These are phyloP conservation scores for Hibiscus trionum DNA, from an alignment of 345 rosid species.

Conservation along the genomic window DNA sequence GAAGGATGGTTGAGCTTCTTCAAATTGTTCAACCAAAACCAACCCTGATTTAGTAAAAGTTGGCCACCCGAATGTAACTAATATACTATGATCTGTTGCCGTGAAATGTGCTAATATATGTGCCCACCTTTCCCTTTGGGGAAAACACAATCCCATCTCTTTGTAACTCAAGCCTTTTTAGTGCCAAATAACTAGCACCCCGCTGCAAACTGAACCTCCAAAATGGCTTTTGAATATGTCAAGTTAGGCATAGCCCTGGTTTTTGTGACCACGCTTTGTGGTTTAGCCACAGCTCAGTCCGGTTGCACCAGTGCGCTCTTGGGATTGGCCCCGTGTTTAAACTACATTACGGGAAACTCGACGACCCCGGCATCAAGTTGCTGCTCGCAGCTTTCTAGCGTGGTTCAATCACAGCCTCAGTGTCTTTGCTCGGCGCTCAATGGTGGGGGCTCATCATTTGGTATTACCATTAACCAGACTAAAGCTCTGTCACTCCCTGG, in stretches of 20 bases:
- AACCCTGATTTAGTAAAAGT: slow-evolving; percentile 9
- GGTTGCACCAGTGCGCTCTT: too few relatives aligned
- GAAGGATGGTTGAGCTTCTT: not conserved
- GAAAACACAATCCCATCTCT: not conserved
- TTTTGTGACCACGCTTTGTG: slow-evolving; percentile 18
- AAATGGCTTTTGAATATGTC: slow-evolving; percentile 30
- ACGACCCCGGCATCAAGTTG: slow-evolving; percentile 39
- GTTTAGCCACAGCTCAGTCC: slow-evolving; percentile 3
- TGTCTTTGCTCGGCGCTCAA: slow-evolving; percentile 18
- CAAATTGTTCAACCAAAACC: not conserved
- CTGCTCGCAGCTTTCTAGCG: slow-evolving; percentile 41
- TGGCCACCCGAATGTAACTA: slow-evolving; percentile 19
- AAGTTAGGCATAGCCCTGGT: slow-evolving; percentile 22
- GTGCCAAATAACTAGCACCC: not conserved
- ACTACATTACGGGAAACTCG: slow-evolving; percentile 22
- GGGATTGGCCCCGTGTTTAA: too few relatives aligned
- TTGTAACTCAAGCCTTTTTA: too few relatives aligned
- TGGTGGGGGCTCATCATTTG: slow-evolving; percentile 13
- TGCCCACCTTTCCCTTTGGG: not conserved
- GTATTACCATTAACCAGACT: slow-evolving; percentile 17
- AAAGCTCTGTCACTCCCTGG: slow-evolving; percentile 21
- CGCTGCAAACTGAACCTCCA: not conserved
- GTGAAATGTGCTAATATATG: not conserved
- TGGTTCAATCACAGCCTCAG: slow-evolving; percentile 38
- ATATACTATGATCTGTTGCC: slow-evolving; percentile 1